These are phyloP conservation scores for Nelumbo lutea DNA, from an alignment of 164 flowering plant genomes.

Conservation along the genomic window DNA sequence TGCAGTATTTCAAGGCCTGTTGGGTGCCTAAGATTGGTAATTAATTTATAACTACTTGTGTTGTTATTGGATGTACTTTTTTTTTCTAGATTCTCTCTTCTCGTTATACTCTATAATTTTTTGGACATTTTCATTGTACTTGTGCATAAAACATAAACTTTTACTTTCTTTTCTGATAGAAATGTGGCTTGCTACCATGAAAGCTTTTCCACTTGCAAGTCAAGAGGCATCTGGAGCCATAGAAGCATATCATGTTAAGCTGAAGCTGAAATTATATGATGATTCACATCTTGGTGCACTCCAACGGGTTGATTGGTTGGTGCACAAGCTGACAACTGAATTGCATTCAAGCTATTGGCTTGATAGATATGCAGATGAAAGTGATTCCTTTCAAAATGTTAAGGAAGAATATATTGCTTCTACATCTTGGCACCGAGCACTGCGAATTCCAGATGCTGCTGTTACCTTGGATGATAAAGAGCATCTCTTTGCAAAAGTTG, in stretches of 20 bases:
- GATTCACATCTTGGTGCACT: conserved; percentile 88
- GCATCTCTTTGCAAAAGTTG: conserved; percentile 63
- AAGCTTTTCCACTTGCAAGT: conserved; percentile 76
- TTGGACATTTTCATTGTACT: background rate
- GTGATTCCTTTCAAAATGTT: conserved; percentile 74
- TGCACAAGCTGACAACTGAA: conserved; percentile 88
- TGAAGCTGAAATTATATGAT: conserved; percentile 74
- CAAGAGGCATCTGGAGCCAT: conserved; percentile 91
- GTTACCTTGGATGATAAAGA: conserved; percentile 53
- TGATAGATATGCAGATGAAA: conserved; percentile 87
- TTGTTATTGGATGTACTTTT: no score
- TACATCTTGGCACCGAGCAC: conserved; percentile 88
- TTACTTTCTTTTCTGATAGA: conserved; percentile 28
- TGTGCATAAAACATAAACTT: background rate
- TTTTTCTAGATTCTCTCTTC: no score
- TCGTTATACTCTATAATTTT: background rate
- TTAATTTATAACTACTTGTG: no score
- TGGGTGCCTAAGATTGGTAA: conserved; percentile 96
- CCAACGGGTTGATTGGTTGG: conserved; percentile 95
- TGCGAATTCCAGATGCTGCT: conserved; percentile 58
- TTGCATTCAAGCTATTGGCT: conserved; percentile 93
- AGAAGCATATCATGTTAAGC: conserved; percentile 90
- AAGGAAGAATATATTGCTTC: conserved; percentile 85
- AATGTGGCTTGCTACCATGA: conserved; percentile 90
- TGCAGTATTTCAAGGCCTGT: conserved; percentile 69